These are phyloP conservation scores for Suaeda aralocaspica DNA, from an alignment of 148 eudicot species.

Conservation along the genomic window DNA sequence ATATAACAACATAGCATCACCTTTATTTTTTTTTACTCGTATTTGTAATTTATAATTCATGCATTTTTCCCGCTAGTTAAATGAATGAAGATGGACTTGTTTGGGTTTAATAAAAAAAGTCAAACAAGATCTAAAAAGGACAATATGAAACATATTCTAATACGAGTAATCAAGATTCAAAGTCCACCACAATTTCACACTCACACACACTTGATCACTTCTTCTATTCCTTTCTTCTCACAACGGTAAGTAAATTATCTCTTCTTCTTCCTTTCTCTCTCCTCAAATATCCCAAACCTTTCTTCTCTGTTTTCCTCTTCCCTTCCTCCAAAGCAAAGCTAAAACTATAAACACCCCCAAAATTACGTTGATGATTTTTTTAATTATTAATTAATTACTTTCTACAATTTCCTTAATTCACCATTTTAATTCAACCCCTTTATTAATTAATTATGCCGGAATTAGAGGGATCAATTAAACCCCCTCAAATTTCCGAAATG, in stretches of 20 bases:
- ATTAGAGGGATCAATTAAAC: slow-evolving; percentile 50
- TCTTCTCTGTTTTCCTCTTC: slow-evolving; percentile 20
- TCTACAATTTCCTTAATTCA: slow-evolving; percentile 9
- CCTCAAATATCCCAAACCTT: not conserved
- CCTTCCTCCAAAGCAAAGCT: slow-evolving; percentile 8
- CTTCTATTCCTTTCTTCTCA: slow-evolving; percentile 71
- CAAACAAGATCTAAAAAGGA: not conserved
- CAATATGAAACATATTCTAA: slow-evolving; percentile 7
- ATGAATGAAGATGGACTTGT: not conserved
- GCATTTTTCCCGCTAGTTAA: not conserved
- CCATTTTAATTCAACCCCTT: slow-evolving; percentile 21
- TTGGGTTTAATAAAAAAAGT: not conserved
- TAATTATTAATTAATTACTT: slow-evolving; percentile 2
- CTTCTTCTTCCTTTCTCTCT: slow-evolving; percentile 3
- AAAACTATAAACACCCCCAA: not conserved
- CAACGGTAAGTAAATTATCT: slow-evolving; percentile 7
- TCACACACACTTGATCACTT: not conserved
- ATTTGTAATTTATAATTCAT: too few relatives aligned
- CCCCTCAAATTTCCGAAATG: slow-evolving; percentile 83
- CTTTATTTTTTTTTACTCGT: too few relatives aligned
- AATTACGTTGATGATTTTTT: not conserved
- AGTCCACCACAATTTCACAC: slow-evolving; percentile 4
- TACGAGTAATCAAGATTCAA: slow-evolving; percentile 3
- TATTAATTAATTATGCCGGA: slow-evolving; percentile 27
- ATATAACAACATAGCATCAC: too few relatives aligned